A percentile compares a stretch with the other conserved stretches of the same genome.
Evolutionary conservation across 2,329 filamentous ascomycete species (phyloP).

Genomic region (Neoscytalidium dimidiatum): DNA sequence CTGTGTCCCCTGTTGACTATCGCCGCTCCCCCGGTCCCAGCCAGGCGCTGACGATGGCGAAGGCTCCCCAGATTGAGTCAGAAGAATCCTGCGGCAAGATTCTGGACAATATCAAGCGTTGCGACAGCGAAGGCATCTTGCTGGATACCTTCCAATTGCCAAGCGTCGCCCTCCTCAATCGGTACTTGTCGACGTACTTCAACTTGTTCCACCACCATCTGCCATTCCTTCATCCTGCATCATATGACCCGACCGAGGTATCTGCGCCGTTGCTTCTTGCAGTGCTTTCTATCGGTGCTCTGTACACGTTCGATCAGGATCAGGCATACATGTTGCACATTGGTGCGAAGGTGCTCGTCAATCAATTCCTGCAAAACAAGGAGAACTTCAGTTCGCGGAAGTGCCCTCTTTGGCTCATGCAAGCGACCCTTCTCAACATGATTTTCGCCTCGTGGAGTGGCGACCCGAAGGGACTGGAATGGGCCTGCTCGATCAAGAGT

Average conservation of each 20-base stretch:
- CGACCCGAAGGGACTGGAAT: constrained; percentile 94
- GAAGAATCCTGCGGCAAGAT: constrained; percentile 86
- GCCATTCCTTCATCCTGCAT: constrained; percentile 90
- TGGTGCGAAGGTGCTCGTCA: constrained; percentile 94
- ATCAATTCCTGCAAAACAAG: constrained; percentile 96
- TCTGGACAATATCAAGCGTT: constrained; percentile 79
- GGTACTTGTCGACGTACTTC: constrained; percentile 94
- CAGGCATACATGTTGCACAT: constrained; percentile 97
- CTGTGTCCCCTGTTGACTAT: constrained; percentile 69
- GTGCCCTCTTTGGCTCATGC: constrained; percentile 97
- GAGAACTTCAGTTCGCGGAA: constrained; percentile 98
- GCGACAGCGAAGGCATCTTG: constrained; percentile 79
- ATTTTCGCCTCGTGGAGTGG: constrained; percentile 99
- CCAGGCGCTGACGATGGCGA: constrained; percentile 64
- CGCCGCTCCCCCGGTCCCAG: constrained; percentile 69
- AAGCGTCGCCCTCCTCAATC: constrained; percentile 76
- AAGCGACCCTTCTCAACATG: constrained; percentile 96
- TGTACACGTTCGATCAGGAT: constrained; percentile 97
- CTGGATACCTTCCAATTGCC: constrained; percentile 90
- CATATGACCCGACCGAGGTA: constrained; percentile 78
- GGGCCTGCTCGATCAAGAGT: constrained; percentile 99
- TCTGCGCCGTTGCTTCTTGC: constrained; percentile 84
- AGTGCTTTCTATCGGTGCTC: constrained; percentile 89
- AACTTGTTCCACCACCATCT: constrained; percentile 95
- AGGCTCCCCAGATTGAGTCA: constrained; percentile 75